A percentile compares a stretch with the other conserved stretches of the same genome.
Evolutionary conservation across 2,329 filamentous ascomycete genomes (phyloP).

Genomic region (Cladosporium colombiae): DNA sequence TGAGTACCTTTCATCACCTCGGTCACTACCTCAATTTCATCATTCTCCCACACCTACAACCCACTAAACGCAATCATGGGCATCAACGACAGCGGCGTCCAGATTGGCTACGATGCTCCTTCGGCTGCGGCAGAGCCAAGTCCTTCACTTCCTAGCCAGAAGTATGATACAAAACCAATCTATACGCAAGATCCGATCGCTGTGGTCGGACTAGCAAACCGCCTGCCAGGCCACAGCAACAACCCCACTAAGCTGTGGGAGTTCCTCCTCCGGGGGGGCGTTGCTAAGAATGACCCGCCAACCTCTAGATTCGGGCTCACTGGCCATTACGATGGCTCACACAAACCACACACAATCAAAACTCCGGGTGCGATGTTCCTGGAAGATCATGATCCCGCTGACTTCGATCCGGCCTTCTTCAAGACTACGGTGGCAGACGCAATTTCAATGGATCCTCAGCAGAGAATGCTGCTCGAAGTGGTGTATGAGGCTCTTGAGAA

Average conservation of each 20-base stretch:
- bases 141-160: not conserved
- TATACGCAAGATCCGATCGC: not conserved
- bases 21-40: not conserved
- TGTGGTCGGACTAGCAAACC: not conserved
- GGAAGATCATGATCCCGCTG: not conserved
- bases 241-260: not conserved
- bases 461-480: too few relatives aligned
- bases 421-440: conserved; percentile 28
- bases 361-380: not conserved
- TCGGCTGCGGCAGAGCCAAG: not conserved
- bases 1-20: not conserved
- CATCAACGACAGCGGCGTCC: not conserved
- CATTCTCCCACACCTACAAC: not conserved
- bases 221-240: not conserved
- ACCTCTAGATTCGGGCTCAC: not conserved
- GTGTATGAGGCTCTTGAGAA: too few relatives aligned
- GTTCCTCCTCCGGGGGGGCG: not conserved
- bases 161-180: not conserved
- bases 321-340: not conserved
- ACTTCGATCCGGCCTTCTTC: conserved; percentile 33
- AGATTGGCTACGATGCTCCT: not conserved
- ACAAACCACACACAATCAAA: not conserved
- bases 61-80: not conserved
- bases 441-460: conserved; percentile 23
- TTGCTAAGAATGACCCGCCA: not conserved